Percentiles rank a stretch among this genome's conserved stretches.
Evolutionary conservation across 768 basidiomycete genomes (phyloP).

Genomic region (Daedaleopsis nitida): DNA sequence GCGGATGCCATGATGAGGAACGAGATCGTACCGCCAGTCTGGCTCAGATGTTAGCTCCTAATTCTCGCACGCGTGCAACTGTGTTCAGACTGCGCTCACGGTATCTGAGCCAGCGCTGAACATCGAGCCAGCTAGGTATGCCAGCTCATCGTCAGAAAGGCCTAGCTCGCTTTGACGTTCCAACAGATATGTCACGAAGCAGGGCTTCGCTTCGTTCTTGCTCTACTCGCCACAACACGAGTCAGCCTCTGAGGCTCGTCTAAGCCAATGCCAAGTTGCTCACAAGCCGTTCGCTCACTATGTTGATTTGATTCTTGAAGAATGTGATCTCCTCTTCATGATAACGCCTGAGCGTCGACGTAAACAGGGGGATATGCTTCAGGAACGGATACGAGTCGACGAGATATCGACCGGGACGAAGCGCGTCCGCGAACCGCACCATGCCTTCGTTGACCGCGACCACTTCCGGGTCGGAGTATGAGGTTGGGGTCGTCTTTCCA

Average conservation of each 20-base stretch:
- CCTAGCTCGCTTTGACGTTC: conserved; percentile 37
- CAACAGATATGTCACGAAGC: conserved; percentile 40
- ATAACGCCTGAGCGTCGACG: conserved; percentile 54
- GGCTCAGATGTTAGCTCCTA: not conserved
- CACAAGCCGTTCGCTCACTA: conserved; percentile 12
- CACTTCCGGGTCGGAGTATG: conserved; percentile 40
- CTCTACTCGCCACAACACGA: conserved; percentile 18
- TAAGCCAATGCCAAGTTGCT: not conserved
- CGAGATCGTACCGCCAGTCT: conserved; percentile 34
- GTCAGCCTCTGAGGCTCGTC: too few relatives aligned
- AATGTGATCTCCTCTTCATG: conserved; percentile 45
- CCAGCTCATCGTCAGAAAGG: conserved; percentile 37
- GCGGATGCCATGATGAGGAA: conserved; percentile 42
- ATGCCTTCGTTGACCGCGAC: conserved; percentile 35
- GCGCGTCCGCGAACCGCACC: conserved; percentile 36
- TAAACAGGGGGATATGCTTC: conserved; percentile 55
- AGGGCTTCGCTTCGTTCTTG: conserved; percentile 28
- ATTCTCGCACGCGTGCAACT: too few relatives aligned
- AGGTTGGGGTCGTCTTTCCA: conserved; percentile 41
- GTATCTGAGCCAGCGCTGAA: conserved; percentile 46
- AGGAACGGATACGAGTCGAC: conserved; percentile 42
- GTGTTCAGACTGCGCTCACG: conserved; percentile 28
- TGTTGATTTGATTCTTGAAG: conserved; percentile 33
- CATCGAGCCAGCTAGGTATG: conserved; percentile 44
- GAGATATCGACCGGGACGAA: conserved; percentile 38